phyloP scores from a whole-genome alignment of 75 land plant species.

The Selaginella tamariscina region DNA sequence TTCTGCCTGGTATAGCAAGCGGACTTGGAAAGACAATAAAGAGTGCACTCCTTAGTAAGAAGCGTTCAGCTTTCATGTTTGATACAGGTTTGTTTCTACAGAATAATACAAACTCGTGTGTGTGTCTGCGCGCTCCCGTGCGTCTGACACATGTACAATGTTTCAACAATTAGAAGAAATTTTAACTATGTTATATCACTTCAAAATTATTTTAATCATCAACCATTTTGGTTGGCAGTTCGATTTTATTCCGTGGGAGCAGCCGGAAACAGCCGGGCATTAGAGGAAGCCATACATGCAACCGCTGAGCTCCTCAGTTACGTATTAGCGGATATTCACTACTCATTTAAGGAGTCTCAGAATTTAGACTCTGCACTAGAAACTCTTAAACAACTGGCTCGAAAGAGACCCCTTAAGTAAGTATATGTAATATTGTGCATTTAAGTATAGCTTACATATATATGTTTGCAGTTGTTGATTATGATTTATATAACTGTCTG shows the following conservation, averaged over 20 bases:
- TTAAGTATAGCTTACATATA: no score
- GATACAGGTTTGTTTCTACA: no score
- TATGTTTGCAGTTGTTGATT: no score
- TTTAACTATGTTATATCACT: constrained; percentile 15
- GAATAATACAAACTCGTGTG: no score
- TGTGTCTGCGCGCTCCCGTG: no score
- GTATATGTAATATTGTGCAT: background rate
- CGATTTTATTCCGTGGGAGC: constrained; percentile 43
- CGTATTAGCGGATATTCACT: constrained; percentile 51
- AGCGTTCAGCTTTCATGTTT: background rate
- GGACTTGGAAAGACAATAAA: constrained; percentile 62
- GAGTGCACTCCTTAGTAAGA: constrained; percentile 19
- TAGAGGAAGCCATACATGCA: constrained; percentile 56
- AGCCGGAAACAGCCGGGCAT: constrained; percentile 61
- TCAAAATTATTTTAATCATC: constrained; percentile 11
- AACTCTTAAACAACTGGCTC: background rate
- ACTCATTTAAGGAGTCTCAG: background rate
- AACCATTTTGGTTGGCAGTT: no score
- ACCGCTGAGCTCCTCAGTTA: constrained; percentile 55
- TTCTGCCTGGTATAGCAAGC: constrained; percentile 83
- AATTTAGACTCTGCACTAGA: background rate
- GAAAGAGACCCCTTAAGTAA: background rate
- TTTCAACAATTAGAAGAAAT: no score
- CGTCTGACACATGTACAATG: no score
- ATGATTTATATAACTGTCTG: no score